Conservation (phyloP, 75 land plant genomes). For the Ceratopteris richardii region DNA sequence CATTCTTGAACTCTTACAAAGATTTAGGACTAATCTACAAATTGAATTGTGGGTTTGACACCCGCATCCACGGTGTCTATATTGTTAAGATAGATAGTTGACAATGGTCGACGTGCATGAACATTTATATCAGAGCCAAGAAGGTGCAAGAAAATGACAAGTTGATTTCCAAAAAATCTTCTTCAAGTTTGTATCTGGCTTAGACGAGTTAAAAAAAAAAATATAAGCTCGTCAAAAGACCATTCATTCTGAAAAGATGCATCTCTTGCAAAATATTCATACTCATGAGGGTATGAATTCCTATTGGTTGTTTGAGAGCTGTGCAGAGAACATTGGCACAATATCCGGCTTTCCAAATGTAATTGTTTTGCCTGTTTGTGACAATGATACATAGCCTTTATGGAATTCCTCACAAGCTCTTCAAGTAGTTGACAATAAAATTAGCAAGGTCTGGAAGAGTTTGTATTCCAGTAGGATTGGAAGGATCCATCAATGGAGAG, state of each 20-base stretch:
- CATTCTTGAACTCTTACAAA: too few relatives aligned
- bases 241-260: constrained; percentile 94
- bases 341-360: constrained; percentile 96
- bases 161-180: constrained; percentile 50
- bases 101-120: constrained; percentile 92
- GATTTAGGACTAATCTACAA: constrained; percentile 57
- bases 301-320: constrained; percentile 60
- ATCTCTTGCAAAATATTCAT: constrained; percentile 95
- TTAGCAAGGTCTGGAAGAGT: too few relatives aligned
- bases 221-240: constrained; percentile 68
- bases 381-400: too few relatives aligned
- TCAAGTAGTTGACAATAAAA: too few relatives aligned
- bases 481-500: too few relatives aligned
- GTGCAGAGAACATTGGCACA: constrained; percentile 85
- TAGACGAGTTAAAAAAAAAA: constrained; percentile 58
- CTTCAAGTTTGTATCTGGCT: constrained; percentile 37
- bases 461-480: too few relatives aligned
- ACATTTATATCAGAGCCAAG: constrained; percentile 97
- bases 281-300: constrained; percentile 81
- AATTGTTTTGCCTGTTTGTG: constrained; percentile 73
- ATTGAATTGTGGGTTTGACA: constrained; percentile 53
- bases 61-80: constrained; percentile 81
- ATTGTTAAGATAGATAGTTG: constrained; percentile 83
- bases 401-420: too few relatives aligned
- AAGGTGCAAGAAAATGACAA: constrained; percentile 78